Evolutionary conservation across 2,329 filamentous ascomycete genomes (phyloP).

Genomic region (Scytalidium sp.): DNA sequence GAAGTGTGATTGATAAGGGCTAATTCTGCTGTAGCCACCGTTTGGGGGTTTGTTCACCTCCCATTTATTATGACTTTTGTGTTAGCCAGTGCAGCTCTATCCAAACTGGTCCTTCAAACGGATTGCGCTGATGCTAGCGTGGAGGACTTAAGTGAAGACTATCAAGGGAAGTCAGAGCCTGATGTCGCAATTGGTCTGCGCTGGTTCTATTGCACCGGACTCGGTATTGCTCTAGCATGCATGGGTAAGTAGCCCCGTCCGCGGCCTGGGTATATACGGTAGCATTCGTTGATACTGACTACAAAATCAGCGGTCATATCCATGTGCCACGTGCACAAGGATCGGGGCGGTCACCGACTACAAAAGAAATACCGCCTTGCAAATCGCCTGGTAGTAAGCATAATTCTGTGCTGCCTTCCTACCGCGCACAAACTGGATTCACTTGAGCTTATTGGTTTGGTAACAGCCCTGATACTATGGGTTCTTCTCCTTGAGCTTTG

Average conservation of each 20-base stretch:
- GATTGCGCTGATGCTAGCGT: constrained; percentile 47
- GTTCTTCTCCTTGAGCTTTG: constrained; percentile 47
- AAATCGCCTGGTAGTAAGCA: constrained; percentile 46
- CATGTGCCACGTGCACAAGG: constrained; percentile 53
- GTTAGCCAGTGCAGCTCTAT: constrained; percentile 54
- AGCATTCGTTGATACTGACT: not conserved
- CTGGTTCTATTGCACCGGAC: constrained; percentile 63
- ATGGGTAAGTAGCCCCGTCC: constrained; percentile 36
- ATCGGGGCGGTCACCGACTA: constrained; percentile 44
- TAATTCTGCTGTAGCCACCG: constrained; percentile 33
- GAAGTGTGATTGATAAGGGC: constrained; percentile 2
- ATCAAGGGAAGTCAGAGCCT: constrained; percentile 44
- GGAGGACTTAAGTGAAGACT: constrained; percentile 47
- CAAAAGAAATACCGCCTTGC: constrained; percentile 47
- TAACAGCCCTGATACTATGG: constrained; percentile 41
- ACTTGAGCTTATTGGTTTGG: constrained; percentile 42
- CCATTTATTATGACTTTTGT: constrained; percentile 63
- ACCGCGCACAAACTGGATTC: constrained; percentile 43
- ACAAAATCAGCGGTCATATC: constrained; percentile 42
- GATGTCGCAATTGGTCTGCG: constrained; percentile 51
- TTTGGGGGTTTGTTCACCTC: constrained; percentile 56
- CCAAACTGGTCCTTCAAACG: constrained; percentile 55
- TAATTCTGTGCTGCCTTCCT: constrained; percentile 54
- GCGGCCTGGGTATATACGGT: not conserved
- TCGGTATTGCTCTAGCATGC: constrained; percentile 50